A percentile compares a stretch with the other conserved stretches of the same genome.
Conservation (phyloP, 73 alveolate species). For the Blepharisma stoltei region DNA sequence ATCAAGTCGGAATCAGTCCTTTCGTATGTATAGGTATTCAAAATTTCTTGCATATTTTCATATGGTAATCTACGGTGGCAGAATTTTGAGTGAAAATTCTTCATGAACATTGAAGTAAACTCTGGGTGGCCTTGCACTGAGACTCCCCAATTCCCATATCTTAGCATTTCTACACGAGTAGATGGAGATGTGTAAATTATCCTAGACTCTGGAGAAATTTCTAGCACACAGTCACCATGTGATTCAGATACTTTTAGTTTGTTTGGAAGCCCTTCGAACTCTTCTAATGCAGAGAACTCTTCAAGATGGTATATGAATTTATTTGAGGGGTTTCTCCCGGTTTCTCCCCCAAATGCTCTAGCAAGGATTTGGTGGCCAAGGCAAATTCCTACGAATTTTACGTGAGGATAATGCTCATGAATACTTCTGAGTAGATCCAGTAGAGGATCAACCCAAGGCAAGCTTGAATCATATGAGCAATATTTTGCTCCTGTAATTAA, state of each 20-base stretch:
- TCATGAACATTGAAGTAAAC: background rate
- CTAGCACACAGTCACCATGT: conserved; percentile 19
- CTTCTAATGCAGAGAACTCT: background rate
- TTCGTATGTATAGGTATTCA: background rate
- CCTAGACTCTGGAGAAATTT: background rate
- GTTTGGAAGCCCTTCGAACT: background rate
- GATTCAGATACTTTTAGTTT: background rate
- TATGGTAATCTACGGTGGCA: background rate
- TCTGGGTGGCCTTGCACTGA: conserved; percentile 1
- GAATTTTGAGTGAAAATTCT: background rate
- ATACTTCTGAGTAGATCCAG: background rate
- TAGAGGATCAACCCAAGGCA: background rate
- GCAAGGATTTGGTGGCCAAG: background rate
- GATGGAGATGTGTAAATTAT: background rate
- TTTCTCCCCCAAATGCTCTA: conserved; percentile 19
- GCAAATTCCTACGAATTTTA: conserved; percentile 13
- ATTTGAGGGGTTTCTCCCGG: background rate
- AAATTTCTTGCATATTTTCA: background rate
- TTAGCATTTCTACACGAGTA: background rate
- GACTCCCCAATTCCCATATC: background rate
- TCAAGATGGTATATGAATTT: background rate
- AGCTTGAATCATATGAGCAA: background rate
- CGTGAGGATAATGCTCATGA: background rate
- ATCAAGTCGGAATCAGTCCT: background rate
- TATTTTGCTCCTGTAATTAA: background rate